Percentiles rank a stretch among this genome's conserved stretches.
Evolutionary conservation across 371 early-diverging fungal genomes (phyloP).

Genomic region (Rhizopus arrhizus): DNA sequence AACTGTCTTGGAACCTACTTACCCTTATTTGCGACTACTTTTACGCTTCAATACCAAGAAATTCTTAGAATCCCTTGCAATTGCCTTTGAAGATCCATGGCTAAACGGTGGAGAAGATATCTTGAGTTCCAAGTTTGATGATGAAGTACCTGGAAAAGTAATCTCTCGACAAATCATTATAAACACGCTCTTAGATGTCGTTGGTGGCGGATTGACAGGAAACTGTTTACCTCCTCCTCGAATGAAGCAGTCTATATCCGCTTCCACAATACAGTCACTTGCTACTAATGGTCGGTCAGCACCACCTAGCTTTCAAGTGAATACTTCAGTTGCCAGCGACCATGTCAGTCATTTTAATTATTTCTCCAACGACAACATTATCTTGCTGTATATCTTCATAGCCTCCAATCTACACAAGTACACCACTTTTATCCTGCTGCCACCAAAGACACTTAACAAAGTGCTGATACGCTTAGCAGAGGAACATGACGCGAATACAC

Average conservation of each 20-base stretch:
- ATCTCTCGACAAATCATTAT: constrained; percentile 79
- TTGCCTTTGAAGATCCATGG: constrained; percentile 73
- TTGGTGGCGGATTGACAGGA: constrained; percentile 48
- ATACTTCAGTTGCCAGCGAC: constrained; percentile 17
- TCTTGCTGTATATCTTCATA: constrained; percentile 69
- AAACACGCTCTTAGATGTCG: constrained; percentile 68
- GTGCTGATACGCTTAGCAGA: constrained; percentile 60
- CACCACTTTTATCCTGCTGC: constrained; percentile 62
- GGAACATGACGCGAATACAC: constrained; percentile 52
- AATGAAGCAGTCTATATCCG: constrained; percentile 48
- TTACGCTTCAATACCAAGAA: constrained; percentile 69
- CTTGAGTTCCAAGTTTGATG: constrained; percentile 54
- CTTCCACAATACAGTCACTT: constrained; percentile 45
- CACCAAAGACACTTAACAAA: constrained; percentile 60
- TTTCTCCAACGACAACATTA: constrained; percentile 43
- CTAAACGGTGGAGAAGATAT: constrained; percentile 67
- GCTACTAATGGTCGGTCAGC: constrained; percentile 21
- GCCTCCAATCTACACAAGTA: constrained; percentile 69
- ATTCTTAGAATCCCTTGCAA: constrained; percentile 66
- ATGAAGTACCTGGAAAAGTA: constrained; percentile 60
- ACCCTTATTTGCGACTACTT: constrained; percentile 73
- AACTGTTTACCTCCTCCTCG: constrained; percentile 40
- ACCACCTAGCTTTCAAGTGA: constrained; percentile 18
- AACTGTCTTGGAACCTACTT: constrained; percentile 64
- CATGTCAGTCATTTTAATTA: constrained; percentile 5